A percentile compares a stretch with the other conserved stretches of the same genome.
Conservation (phyloP, 2,329 filamentous ascomycete species). For the Colletotrichum sp. region DNA sequence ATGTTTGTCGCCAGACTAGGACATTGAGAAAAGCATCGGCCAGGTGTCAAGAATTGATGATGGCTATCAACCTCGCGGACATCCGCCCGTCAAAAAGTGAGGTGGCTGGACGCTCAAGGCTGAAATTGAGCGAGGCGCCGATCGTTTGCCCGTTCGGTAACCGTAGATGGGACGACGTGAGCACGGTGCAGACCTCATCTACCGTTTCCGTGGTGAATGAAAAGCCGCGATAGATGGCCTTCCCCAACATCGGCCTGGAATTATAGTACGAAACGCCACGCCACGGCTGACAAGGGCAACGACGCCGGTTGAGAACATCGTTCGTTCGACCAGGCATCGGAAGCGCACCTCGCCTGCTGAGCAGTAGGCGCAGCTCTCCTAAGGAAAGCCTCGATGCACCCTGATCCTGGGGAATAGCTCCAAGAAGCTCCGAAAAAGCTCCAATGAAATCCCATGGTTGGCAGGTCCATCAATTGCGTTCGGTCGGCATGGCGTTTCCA, state of each 20-base stretch:
- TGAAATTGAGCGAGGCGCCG: background rate
- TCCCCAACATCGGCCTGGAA: background rate
- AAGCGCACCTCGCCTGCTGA: background rate
- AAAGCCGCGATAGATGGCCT: background rate
- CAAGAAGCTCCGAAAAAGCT: background rate
- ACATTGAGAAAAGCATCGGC: background rate
- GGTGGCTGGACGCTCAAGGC: background rate
- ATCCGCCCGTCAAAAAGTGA: background rate
- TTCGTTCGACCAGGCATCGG: background rate
- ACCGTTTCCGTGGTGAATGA: constrained; percentile 16
- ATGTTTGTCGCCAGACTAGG: background rate
- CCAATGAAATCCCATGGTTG: background rate
- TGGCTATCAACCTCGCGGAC: background rate
- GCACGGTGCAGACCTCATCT: constrained; percentile 5
- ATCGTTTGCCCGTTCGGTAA: background rate
- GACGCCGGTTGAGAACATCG: background rate
- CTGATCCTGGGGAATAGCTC: background rate
- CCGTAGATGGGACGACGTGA: background rate
- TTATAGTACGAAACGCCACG: background rate
- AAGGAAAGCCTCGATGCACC: background rate
- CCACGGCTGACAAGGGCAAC: constrained; percentile 1
- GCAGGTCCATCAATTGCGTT: background rate
- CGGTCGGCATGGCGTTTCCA: background rate
- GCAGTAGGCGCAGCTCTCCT: background rate
- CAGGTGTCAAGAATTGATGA: constrained; percentile 2